Evolutionary conservation across 208 protist species (phyloP).

Genomic region (Angomonas deanei): DNA sequence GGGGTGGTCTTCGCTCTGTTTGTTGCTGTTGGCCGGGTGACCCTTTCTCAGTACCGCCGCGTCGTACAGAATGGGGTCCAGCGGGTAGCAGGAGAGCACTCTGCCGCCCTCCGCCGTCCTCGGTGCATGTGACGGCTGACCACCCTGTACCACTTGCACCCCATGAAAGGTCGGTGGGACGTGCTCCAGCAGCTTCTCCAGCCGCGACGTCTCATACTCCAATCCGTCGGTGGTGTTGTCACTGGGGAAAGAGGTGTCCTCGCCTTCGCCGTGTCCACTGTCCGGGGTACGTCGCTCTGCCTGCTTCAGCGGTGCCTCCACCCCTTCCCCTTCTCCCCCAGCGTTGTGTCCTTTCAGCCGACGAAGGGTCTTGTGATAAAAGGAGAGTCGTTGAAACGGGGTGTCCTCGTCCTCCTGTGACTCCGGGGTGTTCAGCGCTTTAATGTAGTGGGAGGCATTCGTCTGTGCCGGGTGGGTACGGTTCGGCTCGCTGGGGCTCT

Average conservation of each 20-base stretch:
- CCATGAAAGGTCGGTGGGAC: background rate
- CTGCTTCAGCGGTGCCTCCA: too few relatives aligned
- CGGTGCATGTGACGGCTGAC: background rate
- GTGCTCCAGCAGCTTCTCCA: background rate
- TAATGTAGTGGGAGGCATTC: background rate
- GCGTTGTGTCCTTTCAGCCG: background rate
- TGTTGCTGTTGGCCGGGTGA: background rate
- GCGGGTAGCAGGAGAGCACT: background rate
- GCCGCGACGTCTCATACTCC: background rate
- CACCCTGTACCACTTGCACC: background rate
- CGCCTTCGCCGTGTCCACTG: background rate
- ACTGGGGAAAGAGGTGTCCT: too few relatives aligned
- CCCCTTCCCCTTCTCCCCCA: background rate
- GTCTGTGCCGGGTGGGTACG: background rate
- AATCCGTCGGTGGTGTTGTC: background rate
- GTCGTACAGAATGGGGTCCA: conserved; percentile 1
- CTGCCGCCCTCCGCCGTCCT: too few relatives aligned
- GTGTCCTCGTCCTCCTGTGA: background rate
- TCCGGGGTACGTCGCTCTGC: too few relatives aligned
- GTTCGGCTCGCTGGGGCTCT: background rate
- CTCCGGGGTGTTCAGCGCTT: background rate
- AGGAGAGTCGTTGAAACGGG: background rate
- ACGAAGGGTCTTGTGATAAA: background rate
- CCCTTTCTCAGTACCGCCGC: background rate
- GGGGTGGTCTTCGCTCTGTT: background rate